Evolutionary conservation across 805 yeast genomes (phyloP).

Genomic region (Pichia eremophila): DNA sequence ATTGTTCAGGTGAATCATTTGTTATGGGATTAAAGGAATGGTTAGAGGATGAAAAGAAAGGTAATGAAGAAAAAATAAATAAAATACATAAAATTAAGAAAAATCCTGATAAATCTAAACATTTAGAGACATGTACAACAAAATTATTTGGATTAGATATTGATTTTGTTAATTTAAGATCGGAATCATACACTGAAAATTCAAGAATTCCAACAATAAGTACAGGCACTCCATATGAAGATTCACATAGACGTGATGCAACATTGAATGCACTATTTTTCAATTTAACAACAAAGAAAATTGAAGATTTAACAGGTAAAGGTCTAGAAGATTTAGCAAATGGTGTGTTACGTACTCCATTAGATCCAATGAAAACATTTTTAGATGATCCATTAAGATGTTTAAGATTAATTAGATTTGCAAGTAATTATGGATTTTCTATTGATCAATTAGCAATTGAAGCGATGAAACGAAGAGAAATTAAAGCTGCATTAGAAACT

Average conservation of each 20-base stretch:
- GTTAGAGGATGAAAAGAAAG: constrained; percentile 16
- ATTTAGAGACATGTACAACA: constrained; percentile 93
- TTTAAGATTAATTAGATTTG: constrained; percentile 76
- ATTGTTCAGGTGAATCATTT: constrained; percentile 76
- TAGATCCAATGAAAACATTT: constrained; percentile 77
- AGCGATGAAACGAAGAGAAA: constrained; percentile 55
- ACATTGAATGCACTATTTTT: constrained; percentile 88
- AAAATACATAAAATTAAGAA: constrained; percentile 64
- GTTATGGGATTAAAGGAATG: constrained; percentile 57
- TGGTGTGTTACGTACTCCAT: constrained; percentile 80
- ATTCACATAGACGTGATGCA: constrained; percentile 90
- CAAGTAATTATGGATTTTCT: constrained; percentile 61
- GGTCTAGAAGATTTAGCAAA: constrained; percentile 65
- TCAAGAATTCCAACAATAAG: constrained; percentile 78
- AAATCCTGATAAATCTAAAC: constrained; percentile 94
- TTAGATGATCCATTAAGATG: constrained; percentile 91
- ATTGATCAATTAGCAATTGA: constrained; percentile 49
- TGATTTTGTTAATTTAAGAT: constrained; percentile 87
- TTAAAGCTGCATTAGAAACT: constrained; percentile 48
- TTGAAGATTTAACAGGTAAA: constrained; percentile 76
- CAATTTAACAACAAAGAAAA: constrained; percentile 54
- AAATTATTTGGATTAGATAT: constrained; percentile 74
- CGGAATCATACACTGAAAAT: constrained; percentile 74
- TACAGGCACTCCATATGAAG: constrained; percentile 87
- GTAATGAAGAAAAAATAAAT: neutral